Conservation (phyloP, 2,329 filamentous ascomycete species). For the Aspergillus luchuensis region DNA sequence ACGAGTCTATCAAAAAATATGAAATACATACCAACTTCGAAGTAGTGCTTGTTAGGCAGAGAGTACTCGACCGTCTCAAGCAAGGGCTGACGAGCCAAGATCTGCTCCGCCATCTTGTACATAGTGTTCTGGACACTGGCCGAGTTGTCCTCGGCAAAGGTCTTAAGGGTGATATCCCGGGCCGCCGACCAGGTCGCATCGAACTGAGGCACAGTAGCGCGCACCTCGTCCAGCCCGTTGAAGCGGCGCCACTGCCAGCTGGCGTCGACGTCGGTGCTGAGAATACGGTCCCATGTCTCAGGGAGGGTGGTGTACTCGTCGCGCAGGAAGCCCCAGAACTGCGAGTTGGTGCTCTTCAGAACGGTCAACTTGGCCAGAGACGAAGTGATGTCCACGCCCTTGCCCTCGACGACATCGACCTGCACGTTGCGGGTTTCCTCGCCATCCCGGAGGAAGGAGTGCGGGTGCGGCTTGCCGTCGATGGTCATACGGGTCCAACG, state of each 20-base stretch:
- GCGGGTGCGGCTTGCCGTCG: constrained; percentile 87
- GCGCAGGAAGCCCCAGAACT: constrained; percentile 90
- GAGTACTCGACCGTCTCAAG: constrained; percentile 76
- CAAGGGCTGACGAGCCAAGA: constrained; percentile 72
- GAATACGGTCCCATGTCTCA: constrained; percentile 92
- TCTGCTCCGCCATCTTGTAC: constrained; percentile 96
- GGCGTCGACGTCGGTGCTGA: constrained; percentile 89
- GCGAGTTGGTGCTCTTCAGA: constrained; percentile 93
- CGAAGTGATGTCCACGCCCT: constrained; percentile 74
- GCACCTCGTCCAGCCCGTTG: constrained; percentile 65
- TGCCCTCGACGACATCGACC: constrained; percentile 65
- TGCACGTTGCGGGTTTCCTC: constrained; percentile 84
- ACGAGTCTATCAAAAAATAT: neutral
- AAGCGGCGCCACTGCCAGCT: constrained; percentile 84
- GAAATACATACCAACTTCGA: constrained; percentile 68
- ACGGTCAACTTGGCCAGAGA: constrained; percentile 81
- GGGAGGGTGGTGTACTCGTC: constrained; percentile 90
- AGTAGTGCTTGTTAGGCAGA: constrained; percentile 98
- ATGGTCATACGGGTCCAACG: constrained; percentile 88
- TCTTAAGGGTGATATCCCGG: constrained; percentile 83
- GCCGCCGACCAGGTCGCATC: constrained; percentile 76
- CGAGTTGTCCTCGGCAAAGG: constrained; percentile 86
- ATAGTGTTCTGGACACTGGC: constrained; percentile 95
- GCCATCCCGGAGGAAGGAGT: constrained; percentile 91
- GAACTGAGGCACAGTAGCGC: constrained; percentile 66